A percentile compares a stretch with the other conserved stretches of the same genome.
Evolutionary conservation across 2,329 filamentous ascomycete genomes (phyloP).

Genomic region (Epichloe amarillans): DNA sequence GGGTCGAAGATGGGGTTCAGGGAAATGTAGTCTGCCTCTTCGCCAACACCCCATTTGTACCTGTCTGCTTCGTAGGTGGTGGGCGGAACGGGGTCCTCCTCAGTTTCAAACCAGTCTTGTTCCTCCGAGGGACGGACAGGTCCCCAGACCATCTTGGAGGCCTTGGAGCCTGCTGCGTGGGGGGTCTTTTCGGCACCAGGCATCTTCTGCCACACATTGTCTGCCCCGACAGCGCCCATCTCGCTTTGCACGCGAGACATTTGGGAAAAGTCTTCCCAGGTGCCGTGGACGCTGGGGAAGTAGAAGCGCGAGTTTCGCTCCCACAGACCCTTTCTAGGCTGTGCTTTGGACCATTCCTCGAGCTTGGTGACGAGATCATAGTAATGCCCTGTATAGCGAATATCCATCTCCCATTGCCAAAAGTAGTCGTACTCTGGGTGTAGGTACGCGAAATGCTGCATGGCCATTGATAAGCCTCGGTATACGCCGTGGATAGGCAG

Average conservation of each 20-base stretch:
- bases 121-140: conserved; percentile 56
- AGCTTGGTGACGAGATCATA: conserved; percentile 61
- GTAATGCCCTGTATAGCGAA: conserved; percentile 80
- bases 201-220: conserved; percentile 52
- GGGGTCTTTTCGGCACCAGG: conserved; percentile 28
- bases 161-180: conserved; percentile 20
- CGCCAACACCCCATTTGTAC: conserved; percentile 75
- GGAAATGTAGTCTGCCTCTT: conserved; percentile 84
- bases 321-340: conserved; percentile 71
- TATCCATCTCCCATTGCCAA: conserved; percentile 95
- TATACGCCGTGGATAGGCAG: conserved; percentile 85
- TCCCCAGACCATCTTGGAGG: conserved; percentile 67
- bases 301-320: conserved; percentile 70
- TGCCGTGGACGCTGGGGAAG: conserved; percentile 60
- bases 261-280: conserved; percentile 63
- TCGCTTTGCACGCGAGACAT: conserved; percentile 66
- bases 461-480: conserved; percentile 82
- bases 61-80: conserved; percentile 62
- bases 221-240: conserved; percentile 49
- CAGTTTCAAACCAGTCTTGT: conserved; percentile 57
- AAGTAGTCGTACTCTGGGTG: conserved; percentile 85
- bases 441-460: conserved; percentile 81
- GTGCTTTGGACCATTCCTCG: conserved; percentile 53
- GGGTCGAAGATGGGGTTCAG: conserved; percentile 90
- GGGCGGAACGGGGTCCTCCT: conserved; percentile 62